These are phyloP conservation scores for Moesziomyces globuligerus DNA, from an alignment of 1,284 basidiomycete species.

Conservation along the genomic window DNA sequence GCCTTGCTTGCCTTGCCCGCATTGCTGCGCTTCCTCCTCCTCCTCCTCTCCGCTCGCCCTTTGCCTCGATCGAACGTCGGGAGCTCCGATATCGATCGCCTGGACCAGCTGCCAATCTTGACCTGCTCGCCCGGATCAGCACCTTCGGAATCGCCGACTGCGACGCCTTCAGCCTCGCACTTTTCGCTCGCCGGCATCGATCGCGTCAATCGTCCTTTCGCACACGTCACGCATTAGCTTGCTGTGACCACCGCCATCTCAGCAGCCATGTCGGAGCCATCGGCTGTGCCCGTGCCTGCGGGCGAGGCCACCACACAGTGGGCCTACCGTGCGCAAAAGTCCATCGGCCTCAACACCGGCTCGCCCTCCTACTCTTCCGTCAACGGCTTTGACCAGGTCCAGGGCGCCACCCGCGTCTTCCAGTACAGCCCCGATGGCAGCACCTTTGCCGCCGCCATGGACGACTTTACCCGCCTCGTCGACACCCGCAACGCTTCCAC, in stretches of 20 bases:
- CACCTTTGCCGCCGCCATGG: conserved; percentile 84
- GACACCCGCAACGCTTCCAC: conserved; percentile 69
- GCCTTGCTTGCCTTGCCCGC: too few species aligned
- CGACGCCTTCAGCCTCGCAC: too few species aligned
- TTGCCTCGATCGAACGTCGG: too few species aligned
- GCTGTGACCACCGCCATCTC: conserved; percentile 6
- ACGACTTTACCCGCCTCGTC: conserved; percentile 79
- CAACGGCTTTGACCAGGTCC: conserved; percentile 74
- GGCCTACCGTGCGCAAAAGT: conserved; percentile 86
- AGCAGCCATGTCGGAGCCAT: conserved; percentile 35
- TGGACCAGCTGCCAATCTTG: too few species aligned
- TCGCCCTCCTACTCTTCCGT: conserved; percentile 79
- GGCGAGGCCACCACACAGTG: conserved; percentile 51
- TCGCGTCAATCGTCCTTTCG: too few species aligned
- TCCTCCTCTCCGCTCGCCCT: too few species aligned
- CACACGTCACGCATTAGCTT: conserved; percentile 26
- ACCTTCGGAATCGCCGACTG: too few species aligned
- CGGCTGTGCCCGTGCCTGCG: conserved; percentile 28
- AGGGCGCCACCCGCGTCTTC: conserved; percentile 78
- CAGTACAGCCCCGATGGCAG: conserved; percentile 88
- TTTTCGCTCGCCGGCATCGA: too few species aligned
- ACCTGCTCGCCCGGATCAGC: too few species aligned
- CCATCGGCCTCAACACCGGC: conserved; percentile 83
- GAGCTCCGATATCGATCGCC: too few species aligned
- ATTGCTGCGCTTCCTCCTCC: too few species aligned